phyloP scores from a whole-genome alignment of 1,139 yeast genomes.

The Kluyveromyces sp. region DNA sequence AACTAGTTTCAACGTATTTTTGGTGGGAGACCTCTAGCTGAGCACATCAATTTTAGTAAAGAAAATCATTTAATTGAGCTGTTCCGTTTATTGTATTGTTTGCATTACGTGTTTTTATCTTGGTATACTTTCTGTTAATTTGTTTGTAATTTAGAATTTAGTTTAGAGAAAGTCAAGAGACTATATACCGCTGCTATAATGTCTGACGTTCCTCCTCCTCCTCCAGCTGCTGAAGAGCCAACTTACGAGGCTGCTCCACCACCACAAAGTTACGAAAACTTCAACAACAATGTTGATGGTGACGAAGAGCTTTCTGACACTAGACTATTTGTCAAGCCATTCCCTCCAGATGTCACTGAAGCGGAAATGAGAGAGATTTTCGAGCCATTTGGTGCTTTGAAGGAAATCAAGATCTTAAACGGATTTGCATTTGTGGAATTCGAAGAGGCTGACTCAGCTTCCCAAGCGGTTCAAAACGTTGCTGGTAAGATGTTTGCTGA shows the following conservation, averaged over 20 bases:
- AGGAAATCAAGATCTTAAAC: slow-evolving; percentile 61
- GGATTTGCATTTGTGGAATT: slow-evolving; percentile 73
- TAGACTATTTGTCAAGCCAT: slow-evolving; percentile 47
- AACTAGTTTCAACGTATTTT: too few species aligned
- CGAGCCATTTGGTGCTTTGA: slow-evolving; percentile 54
- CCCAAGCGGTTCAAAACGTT: slow-evolving; percentile 57
- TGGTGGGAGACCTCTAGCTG: too few species aligned
- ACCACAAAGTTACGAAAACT: slow-evolving; percentile 9
- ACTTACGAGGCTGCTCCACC: slow-evolving; percentile 12
- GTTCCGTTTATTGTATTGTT: too few species aligned
- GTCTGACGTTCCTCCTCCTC: slow-evolving; percentile 8
- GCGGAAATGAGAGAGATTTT: slow-evolving; percentile 65
- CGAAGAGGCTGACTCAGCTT: slow-evolving; percentile 58
- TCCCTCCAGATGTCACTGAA: slow-evolving; percentile 39
- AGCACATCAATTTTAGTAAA: too few species aligned
- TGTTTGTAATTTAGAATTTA: too few species aligned
- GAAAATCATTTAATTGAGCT: too few species aligned
- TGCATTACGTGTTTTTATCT: too few species aligned
- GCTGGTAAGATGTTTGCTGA: slow-evolving; percentile 52
- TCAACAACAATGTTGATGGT: slow-evolving; percentile 13
- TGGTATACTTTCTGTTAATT: background rate
- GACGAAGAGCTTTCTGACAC: slow-evolving; percentile 39
- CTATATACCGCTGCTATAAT: background rate
- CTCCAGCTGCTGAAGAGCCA: slow-evolving; percentile 13
- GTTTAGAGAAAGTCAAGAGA: background rate